Conservation (phyloP, 129 eudicot genomes). For the Kitagawia praeruptora region DNA sequence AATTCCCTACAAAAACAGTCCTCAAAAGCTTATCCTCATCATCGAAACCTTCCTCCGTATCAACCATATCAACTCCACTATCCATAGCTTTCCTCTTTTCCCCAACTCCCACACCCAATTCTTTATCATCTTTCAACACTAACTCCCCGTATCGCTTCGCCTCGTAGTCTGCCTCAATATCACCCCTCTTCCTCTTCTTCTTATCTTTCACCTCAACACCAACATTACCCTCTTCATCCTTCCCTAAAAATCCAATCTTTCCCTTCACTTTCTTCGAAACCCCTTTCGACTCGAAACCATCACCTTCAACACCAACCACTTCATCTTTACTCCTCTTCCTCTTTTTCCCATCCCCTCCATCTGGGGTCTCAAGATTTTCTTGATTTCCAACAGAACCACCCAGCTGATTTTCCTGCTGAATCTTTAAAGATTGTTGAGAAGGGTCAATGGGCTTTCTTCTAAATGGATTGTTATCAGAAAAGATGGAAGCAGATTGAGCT, state of each 20-base stretch:
- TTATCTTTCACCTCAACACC: constrained; percentile 25
- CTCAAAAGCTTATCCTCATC: constrained; percentile 88
- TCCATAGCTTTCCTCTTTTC: constrained; percentile 79
- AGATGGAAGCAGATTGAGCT: constrained; percentile 38
- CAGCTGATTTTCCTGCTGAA: constrained; percentile 12
- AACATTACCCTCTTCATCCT: not conserved
- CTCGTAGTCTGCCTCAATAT: constrained; percentile 82
- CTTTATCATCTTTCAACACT: constrained; percentile 29
- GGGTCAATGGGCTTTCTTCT: constrained; percentile 37
- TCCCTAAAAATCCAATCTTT: constrained; percentile 10
- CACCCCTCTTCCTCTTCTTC: constrained; percentile 94
- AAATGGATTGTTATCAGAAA: constrained; percentile 69
- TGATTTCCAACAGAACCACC: constrained; percentile 19
- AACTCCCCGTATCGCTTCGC: constrained; percentile 49
- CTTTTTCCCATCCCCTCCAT: constrained; percentile 18
- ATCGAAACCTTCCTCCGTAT: constrained; percentile 86
- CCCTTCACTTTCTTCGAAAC: constrained; percentile 4
- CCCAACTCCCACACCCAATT: constrained; percentile 32
- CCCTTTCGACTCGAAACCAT: not conserved
- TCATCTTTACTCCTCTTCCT: constrained; percentile 36
- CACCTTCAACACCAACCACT: constrained; percentile 6
- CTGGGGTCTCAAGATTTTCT: constrained; percentile 13
- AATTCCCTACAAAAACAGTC: constrained; percentile 92
- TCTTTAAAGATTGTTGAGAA: constrained; percentile 14
- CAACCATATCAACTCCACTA: constrained; percentile 50